A percentile compares a stretch with the other conserved stretches of the same genome.
Conservation (phyloP, 768 basidiomycete genomes). For the Podaxis sp. region DNA sequence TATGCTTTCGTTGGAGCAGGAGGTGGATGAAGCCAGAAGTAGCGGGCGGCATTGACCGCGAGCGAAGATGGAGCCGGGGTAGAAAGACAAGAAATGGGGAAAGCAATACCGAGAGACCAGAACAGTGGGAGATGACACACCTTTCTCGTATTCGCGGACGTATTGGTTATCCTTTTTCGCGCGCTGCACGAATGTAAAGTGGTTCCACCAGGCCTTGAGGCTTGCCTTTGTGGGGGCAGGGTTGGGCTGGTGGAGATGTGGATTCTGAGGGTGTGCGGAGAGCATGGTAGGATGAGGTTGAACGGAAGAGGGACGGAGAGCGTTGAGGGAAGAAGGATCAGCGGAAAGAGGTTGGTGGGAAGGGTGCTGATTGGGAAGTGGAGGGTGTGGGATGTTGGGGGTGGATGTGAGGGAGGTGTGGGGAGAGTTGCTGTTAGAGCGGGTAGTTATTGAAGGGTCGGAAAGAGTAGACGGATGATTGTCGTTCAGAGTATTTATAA, state of each 20-base stretch:
- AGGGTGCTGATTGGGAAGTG: not conserved
- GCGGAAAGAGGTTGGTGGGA: not conserved
- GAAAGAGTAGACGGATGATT: not conserved
- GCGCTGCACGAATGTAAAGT: conserved; percentile 64
- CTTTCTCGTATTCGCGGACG: conserved; percentile 7
- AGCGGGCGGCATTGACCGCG: not conserved
- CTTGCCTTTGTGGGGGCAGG: conserved; percentile 45
- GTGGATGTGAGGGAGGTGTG: not conserved
- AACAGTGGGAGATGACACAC: not conserved
- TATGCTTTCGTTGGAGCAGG: not conserved
- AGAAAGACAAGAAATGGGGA: not conserved
- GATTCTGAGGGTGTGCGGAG: conserved; percentile 12
- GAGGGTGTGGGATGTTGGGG: not conserved
- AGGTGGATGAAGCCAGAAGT: not conserved
- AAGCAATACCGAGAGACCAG: not conserved
- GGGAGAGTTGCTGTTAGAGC: not conserved
- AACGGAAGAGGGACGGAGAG: not conserved
- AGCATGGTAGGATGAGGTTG: conserved; percentile 10
- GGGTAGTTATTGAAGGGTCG: not conserved
- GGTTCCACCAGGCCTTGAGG: conserved; percentile 81
- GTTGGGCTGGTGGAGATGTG: conserved; percentile 9
- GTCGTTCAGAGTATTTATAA: conserved; percentile 6
- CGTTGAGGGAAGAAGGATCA: not conserved
- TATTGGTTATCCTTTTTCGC: conserved; percentile 49
- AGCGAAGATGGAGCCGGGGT: not conserved